phyloP scores from a whole-genome alignment of 2,329 filamentous ascomycete species.

The Dendryphion nanum region DNA sequence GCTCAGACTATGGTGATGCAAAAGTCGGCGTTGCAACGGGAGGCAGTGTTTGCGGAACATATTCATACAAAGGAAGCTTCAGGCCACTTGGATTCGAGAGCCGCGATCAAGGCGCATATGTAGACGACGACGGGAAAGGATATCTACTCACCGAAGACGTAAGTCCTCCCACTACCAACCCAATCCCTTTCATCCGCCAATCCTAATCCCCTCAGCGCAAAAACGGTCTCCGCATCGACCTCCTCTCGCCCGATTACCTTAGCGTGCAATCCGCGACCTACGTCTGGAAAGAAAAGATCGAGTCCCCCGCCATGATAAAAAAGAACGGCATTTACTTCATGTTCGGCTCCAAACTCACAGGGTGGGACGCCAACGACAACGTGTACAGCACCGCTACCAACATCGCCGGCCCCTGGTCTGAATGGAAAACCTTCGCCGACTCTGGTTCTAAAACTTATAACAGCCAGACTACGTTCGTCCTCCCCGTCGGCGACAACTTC shows the following conservation, averaged over 20 bases:
- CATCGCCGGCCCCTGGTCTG: constrained; percentile 60
- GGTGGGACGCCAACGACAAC: constrained; percentile 64
- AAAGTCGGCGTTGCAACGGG: constrained; percentile 64
- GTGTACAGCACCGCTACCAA: constrained; percentile 59
- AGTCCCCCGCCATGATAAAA: constrained; percentile 64
- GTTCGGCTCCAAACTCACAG: constrained; percentile 54
- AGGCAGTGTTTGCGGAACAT: constrained; percentile 60
- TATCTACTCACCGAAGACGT: constrained; percentile 66
- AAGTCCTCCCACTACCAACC: constrained; percentile 25
- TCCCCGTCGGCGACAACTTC: constrained; percentile 45
- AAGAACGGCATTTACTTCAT: constrained; percentile 61
- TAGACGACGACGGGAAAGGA: constrained; percentile 60
- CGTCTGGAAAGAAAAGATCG: constrained; percentile 55
- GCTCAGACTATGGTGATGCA: constrained; percentile 60
- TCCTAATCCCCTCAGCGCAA: constrained; percentile 51
- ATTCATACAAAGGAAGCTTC: constrained; percentile 50
- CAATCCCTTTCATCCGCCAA: too few species aligned
- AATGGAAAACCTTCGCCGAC: constrained; percentile 60
- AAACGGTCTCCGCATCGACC: constrained; percentile 59
- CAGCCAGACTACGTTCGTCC: constrained; percentile 61
- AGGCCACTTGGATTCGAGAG: constrained; percentile 52
- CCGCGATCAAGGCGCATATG: constrained; percentile 60
- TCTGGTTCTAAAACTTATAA: constrained; percentile 57
- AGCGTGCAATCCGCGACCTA: constrained; percentile 51
- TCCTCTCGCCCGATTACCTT: constrained; percentile 58